phyloP scores from a whole-genome alignment of 2,329 filamentous ascomycete species.

The Aureobasidium pullulans region DNA sequence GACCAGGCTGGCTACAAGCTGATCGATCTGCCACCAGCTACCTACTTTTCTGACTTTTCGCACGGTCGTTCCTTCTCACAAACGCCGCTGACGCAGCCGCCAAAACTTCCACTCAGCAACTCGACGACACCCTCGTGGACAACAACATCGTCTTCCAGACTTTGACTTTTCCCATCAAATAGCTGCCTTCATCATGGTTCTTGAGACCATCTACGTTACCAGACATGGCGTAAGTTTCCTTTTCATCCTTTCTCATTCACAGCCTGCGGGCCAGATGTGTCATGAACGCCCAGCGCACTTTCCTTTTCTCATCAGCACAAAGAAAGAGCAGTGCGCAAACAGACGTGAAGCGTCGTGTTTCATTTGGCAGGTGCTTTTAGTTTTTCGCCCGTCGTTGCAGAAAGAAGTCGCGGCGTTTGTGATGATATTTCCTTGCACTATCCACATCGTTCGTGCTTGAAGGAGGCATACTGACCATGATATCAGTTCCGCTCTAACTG shows the following conservation, averaged over 20 bases:
- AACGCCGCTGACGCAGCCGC: conserved; percentile 14
- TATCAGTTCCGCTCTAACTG: conserved; percentile 81
- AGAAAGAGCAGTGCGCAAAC: neutral
- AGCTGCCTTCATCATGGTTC: conserved; percentile 24
- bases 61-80: neutral
- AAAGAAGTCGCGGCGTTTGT: neutral
- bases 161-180: neutral
- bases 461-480: neutral
- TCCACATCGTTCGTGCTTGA: neutral
- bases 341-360: neutral
- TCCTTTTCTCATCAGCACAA: neutral
- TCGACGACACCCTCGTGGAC: conserved; percentile 10
- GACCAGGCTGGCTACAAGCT: neutral
- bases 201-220: conserved; percentile 44
- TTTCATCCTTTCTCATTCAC: conserved; percentile 10
- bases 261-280: conserved; percentile 8
- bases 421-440: neutral
- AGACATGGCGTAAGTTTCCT: conserved; percentile 41
- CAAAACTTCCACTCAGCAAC: conserved; percentile 4
- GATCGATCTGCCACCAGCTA: neutral
- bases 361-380: neutral
- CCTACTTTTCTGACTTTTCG: conserved; percentile 3
- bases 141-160: neutral
- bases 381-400: too few species aligned
- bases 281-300: neutral